Evolutionary conservation across 1,139 yeast species (phyloP).

Genomic region (Pneumocystis jirovecii): DNA sequence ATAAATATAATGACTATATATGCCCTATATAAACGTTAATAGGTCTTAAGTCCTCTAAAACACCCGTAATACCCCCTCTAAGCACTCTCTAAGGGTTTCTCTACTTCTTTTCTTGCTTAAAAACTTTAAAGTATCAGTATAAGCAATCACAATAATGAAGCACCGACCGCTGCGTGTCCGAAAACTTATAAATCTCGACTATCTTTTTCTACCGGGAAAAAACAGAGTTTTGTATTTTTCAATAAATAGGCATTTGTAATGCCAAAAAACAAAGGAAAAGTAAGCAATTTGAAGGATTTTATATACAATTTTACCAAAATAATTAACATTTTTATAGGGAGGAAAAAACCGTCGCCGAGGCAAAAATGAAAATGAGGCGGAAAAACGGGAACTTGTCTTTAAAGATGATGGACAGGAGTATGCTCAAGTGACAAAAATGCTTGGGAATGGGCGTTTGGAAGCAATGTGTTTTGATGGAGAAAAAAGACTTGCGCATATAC

Average conservation of each 20-base stretch:
- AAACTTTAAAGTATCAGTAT: no score
- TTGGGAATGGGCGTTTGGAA: conserved; percentile 95
- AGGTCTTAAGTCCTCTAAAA: no score
- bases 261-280: conserved; percentile 45
- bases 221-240: background rate
- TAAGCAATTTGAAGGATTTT: conserved; percentile 14
- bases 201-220: no score
- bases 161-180: background rate
- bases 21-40: no score
- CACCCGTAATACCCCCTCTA: no score
- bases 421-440: conserved; percentile 95
- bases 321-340: conserved; percentile 8
- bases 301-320: background rate
- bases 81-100: no score
- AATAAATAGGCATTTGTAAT: conserved; percentile 19
- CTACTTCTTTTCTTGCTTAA: no score
- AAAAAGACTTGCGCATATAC: conserved; percentile 90
- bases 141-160: no score
- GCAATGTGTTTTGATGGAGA: conserved; percentile 88
- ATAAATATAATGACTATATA: no score
- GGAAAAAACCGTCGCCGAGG: conserved; percentile 34
- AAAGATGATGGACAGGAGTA: conserved; percentile 97
- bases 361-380: conserved; percentile 81
- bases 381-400: conserved; percentile 82
- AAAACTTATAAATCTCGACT: no score